Evolutionary conservation across 2,329 filamentous ascomycete genomes (phyloP).

Genomic region (Diaporthe australafricana): DNA sequence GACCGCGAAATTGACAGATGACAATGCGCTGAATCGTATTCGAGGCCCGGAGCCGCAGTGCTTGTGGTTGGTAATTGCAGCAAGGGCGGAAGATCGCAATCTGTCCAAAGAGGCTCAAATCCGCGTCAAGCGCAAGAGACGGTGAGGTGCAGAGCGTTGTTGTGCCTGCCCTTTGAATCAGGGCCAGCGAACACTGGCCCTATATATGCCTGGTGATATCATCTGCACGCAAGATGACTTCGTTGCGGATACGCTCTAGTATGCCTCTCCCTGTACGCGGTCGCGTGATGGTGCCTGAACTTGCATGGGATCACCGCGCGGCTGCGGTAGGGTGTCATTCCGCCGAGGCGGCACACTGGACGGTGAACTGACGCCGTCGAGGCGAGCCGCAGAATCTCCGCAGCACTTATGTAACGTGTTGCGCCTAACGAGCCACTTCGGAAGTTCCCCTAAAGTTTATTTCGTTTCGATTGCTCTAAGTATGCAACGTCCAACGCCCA

Average conservation of each 20-base stretch:
- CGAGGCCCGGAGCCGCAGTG: not conserved
- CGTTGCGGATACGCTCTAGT: constrained; percentile 12
- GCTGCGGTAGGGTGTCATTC: constrained; percentile 8
- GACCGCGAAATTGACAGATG: not conserved
- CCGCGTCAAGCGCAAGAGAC: constrained; percentile 3
- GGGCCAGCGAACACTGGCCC: constrained; percentile 8
- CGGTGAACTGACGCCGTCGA: constrained; percentile 19
- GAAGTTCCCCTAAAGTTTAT: constrained; percentile 25
- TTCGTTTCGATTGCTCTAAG: constrained; percentile 12
- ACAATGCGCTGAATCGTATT: constrained; percentile 18
- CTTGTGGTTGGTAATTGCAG: not conserved
- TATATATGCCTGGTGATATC: constrained; percentile 29
- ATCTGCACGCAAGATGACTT: constrained; percentile 28
- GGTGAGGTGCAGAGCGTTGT: not conserved
- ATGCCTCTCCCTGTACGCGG: not conserved
- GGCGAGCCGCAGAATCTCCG: constrained; percentile 12
- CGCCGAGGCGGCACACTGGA: constrained; percentile 4
- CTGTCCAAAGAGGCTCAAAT: not conserved
- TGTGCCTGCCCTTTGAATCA: not conserved
- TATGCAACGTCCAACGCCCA: constrained; percentile 9
- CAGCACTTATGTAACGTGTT: constrained; percentile 19
- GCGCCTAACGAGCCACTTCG: not conserved
- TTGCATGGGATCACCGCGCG: constrained; percentile 14
- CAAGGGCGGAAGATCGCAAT: constrained; percentile 11
- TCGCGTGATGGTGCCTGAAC: constrained; percentile 25